Conservation (phyloP, 192 early-diverging fungal species). For the Neocallimastix lanati region DNA sequence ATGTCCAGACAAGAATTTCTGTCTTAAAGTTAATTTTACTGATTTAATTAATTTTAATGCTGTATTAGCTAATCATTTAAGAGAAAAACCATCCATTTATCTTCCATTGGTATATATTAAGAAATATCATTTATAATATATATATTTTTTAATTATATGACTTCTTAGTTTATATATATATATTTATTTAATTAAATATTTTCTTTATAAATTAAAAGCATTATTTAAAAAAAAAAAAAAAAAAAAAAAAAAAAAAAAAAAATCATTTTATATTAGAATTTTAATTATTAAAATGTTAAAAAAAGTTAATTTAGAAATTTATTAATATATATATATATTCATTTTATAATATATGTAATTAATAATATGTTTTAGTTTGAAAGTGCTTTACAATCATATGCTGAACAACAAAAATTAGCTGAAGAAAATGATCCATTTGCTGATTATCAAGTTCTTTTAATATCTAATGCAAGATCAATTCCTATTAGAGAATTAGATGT, state of each 20-base stretch:
- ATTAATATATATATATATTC: no score
- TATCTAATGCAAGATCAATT: conserved; percentile 66
- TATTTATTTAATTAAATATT: no score
- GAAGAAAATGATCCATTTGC: conserved; percentile 36
- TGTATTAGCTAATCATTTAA: conserved; percentile 59
- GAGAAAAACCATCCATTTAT: conserved; percentile 56
- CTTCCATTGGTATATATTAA: conserved; percentile 48
- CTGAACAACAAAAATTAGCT: conserved; percentile 36
- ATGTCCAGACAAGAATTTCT: conserved; percentile 27
- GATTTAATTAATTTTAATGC: conserved; percentile 72
- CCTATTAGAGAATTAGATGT: conserved; percentile 82
- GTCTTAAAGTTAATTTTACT: conserved; percentile 73
- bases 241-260: no score
- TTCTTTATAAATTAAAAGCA: no score
- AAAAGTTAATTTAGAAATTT: no score
- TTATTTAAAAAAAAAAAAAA: no score
- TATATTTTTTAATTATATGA: no score
- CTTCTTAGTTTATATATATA: no score
- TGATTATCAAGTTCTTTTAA: conserved; percentile 76
- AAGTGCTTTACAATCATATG: conserved; percentile 56
- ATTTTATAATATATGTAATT: no score
- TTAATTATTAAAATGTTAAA: no score
- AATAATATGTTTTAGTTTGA: no score
- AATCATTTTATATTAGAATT: no score
- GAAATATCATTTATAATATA: background rate